Base-by-base conservation (phyloP, 805 yeast genomes). In the Scheffersomyces ergatensis region DNA sequence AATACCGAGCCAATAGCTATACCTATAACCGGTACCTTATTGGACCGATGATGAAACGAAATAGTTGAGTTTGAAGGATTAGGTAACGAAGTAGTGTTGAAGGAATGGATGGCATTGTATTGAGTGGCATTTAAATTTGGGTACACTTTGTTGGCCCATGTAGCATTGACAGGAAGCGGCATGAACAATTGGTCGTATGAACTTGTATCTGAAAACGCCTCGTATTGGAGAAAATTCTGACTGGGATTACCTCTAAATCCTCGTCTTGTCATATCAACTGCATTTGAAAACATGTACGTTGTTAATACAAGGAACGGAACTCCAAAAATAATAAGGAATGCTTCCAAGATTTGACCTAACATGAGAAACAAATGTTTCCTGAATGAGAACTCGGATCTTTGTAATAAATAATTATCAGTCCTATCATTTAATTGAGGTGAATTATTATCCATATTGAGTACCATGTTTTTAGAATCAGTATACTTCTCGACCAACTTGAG, bases 271-370 rank as follows among this genome's bases (percentile, higher is more conserved):
- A 39, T 26, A 14, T 42, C 44, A 7, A 50, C 45, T 2, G 67
- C 62, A 8, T 49, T 42, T 30, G 40, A 42, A 33, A 67, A 60
- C 56, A 65, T 52, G 42, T 51, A 65, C n/a, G 57, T 42, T 0
- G 77, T 63, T 31, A 70, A 48, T 1, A 74, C 58, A 38, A 77
- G 55, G 36, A 75, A 67, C 1, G 82, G 80, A 20, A 63, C 57
- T 0, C 69, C 70, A 47, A 70, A 68, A 1, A 63, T 43, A 17
- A 55, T 47, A 42, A 73, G 50, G 36, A 65, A 66, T 14, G 57
- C 48, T 18, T 59, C 53, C 6, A 67, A 37, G 1, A 62, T 12
- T 20, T 60, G 49, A 4, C 80, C 80, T 6, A 63, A 13, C 2
- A 58, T 42, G 16, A 54, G 51, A 32, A 51, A 53, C 7, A 52